phyloP scores from a whole-genome alignment of 805 yeast species.

The Candida suzukii region DNA sequence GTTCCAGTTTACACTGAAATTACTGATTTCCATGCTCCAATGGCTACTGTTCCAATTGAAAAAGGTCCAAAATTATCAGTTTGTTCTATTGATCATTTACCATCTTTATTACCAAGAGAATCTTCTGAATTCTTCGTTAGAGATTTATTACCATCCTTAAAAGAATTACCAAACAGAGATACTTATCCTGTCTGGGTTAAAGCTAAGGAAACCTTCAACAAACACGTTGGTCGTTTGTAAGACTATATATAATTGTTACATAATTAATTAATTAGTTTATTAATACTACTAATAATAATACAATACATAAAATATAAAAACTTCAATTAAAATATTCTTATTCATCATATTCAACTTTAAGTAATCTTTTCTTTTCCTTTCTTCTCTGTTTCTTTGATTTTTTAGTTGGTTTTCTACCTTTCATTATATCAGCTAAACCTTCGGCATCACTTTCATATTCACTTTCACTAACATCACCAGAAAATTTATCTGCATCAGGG shows the following conservation, averaged over 20 bases:
- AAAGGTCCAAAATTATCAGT: constrained; percentile 85
- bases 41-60: constrained; percentile 73
- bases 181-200: constrained; percentile 87
- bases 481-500: constrained; percentile 31
- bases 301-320: not conserved
- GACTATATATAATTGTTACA: constrained; percentile 23
- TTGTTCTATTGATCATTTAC: constrained; percentile 92
- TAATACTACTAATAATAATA: not conserved
- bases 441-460: constrained; percentile 75
- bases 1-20: constrained; percentile 89
- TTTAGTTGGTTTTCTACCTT: constrained; percentile 33
- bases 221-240: constrained; percentile 69
- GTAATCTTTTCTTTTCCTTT: constrained; percentile 32
- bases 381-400: constrained; percentile 33
- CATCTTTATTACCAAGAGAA: constrained; percentile 93
- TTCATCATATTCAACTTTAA: constrained; percentile 41
- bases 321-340: too few relatives aligned
- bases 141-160: constrained; percentile 84
- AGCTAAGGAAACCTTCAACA: constrained; percentile 77
- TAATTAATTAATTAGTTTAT: not conserved
- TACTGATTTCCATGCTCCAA: constrained; percentile 86
- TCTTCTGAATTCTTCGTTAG: constrained; percentile 86
- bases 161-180: constrained; percentile 75
- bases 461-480: constrained; percentile 44
- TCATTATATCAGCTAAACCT: constrained; percentile 51